Percentiles rank a stretch among this genome's conserved stretches.
phyloP scores from a whole-genome alignment of 2,329 filamentous ascomycete species.

The Sclerotinia borealis region DNA sequence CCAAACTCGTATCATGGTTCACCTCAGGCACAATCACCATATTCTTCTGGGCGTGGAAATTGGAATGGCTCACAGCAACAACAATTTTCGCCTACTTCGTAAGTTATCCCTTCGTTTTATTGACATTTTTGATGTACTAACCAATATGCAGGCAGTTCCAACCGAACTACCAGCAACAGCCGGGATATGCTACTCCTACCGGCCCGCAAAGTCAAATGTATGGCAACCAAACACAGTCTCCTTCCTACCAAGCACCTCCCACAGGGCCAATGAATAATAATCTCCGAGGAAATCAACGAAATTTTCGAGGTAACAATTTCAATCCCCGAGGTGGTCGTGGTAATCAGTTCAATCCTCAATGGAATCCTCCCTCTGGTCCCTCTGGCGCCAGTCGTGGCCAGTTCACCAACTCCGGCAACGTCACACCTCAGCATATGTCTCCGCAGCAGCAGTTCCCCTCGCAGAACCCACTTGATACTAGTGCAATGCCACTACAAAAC shows the following conservation, averaged over 20 bases:
- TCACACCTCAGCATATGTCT: constrained; percentile 31
- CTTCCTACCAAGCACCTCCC: constrained; percentile 48
- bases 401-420: constrained; percentile 36
- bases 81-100: constrained; percentile 42
- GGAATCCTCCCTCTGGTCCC: constrained; percentile 50
- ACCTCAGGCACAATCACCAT: constrained; percentile 56
- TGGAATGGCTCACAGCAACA: constrained; percentile 42
- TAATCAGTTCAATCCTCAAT: constrained; percentile 61
- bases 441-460: constrained; percentile 28
- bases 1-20: constrained; percentile 53
- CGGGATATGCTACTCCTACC: constrained; percentile 46
- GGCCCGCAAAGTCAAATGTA: constrained; percentile 51
- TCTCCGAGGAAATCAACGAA: constrained; percentile 43
- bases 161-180: constrained; percentile 53
- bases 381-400: constrained; percentile 45
- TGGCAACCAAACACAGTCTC: constrained; percentile 37
- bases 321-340: constrained; percentile 37
- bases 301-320: constrained; percentile 56
- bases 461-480: constrained; percentile 20
- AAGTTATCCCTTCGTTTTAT: constrained; percentile 26
- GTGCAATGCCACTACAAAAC: constrained; percentile 29
- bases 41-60: constrained; percentile 47
- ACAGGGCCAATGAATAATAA: constrained; percentile 51
- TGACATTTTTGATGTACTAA: constrained; percentile 34
- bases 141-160: constrained; percentile 49